Percentiles rank a stretch among this genome's conserved stretches.
These are phyloP conservation scores for Dactylonectria macrodidyma DNA, from an alignment of 2,329 filamentous ascomycete species.

Conservation along the genomic window DNA sequence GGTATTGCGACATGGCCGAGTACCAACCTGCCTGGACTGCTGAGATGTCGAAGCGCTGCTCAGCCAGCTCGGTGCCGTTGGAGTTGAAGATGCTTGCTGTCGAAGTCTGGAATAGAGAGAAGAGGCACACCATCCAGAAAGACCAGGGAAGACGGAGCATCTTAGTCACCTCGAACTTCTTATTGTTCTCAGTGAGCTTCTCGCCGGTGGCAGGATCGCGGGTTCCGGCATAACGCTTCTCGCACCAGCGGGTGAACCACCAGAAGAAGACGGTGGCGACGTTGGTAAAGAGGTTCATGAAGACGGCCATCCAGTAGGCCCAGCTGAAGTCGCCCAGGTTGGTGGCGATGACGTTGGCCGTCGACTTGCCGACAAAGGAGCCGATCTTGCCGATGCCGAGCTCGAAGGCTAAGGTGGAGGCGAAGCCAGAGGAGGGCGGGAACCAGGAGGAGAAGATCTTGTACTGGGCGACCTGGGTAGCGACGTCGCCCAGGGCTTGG, in stretches of 20 bases:
- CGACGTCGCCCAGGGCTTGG: slow-evolving; percentile 72
- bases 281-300: slow-evolving; percentile 77
- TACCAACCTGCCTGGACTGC: slow-evolving; percentile 74
- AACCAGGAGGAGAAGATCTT: slow-evolving; percentile 78
- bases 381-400: slow-evolving; percentile 74
- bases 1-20: slow-evolving; percentile 68
- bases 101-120: slow-evolving; percentile 72
- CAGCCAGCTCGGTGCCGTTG: slow-evolving; percentile 73
- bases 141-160: slow-evolving; percentile 72
- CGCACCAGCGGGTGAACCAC: slow-evolving; percentile 67
- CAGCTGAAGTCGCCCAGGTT: slow-evolving; percentile 73
- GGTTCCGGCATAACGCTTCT: slow-evolving; percentile 61
- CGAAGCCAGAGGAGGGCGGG: slow-evolving; percentile 72
- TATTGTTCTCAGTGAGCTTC: slow-evolving; percentile 71
- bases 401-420: slow-evolving; percentile 73
- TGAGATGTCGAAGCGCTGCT: slow-evolving; percentile 70
- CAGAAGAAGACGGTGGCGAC: slow-evolving; percentile 67
- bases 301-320: slow-evolving; percentile 74
- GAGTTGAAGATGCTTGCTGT: slow-evolving; percentile 68
- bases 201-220: slow-evolving; percentile 72
- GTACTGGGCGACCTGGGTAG: slow-evolving; percentile 75
- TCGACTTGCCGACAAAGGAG: slow-evolving; percentile 72
- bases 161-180: slow-evolving; percentile 69
- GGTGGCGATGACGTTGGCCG: slow-evolving; percentile 71
- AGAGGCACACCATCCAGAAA: slow-evolving; percentile 70